These are phyloP conservation scores for Vanderwaltozyma polyspora DNA, from an alignment of 805 yeast species.

Conservation along the genomic window DNA sequence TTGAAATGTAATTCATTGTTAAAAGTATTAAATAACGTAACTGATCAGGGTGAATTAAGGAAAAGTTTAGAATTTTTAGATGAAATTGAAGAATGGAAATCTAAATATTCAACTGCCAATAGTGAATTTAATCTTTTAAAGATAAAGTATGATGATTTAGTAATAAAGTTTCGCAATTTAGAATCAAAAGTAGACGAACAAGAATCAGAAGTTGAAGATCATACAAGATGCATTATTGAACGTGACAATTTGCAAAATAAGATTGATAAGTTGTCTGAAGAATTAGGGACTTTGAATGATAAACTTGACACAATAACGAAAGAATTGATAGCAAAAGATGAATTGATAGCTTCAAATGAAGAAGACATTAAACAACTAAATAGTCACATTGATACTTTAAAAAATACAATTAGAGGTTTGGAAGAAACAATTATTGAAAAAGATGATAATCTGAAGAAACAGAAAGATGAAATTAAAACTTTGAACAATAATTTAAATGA, in stretches of 20 bases:
- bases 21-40: constrained; percentile 20
- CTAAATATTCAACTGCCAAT: constrained; percentile 6
- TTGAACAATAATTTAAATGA: not conserved
- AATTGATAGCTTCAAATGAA: no score
- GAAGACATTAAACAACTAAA: no score
- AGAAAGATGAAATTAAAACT: not conserved
- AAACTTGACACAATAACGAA: no score
- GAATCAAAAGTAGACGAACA: not conserved
- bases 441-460: not conserved
- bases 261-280: not conserved
- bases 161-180: not conserved
- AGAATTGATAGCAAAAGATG: no score
- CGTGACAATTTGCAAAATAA: not conserved
- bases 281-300: not conserved
- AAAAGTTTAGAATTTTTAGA: constrained; percentile 15
- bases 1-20: constrained; percentile 21
- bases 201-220: not conserved
- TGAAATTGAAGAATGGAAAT: constrained; percentile 16
- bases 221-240: not conserved
- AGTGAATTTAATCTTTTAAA: constrained; percentile 10
- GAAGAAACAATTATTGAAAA: not conserved
- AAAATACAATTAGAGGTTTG: not conserved
- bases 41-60: constrained; percentile 17
- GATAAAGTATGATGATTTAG: constrained; percentile 8
- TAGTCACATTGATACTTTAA: no score